A percentile compares a stretch with the other conserved stretches of the same genome.
Evolutionary conservation across 176 grass and related monocot genomes (phyloP).

Genomic region (Lolium perenne): DNA sequence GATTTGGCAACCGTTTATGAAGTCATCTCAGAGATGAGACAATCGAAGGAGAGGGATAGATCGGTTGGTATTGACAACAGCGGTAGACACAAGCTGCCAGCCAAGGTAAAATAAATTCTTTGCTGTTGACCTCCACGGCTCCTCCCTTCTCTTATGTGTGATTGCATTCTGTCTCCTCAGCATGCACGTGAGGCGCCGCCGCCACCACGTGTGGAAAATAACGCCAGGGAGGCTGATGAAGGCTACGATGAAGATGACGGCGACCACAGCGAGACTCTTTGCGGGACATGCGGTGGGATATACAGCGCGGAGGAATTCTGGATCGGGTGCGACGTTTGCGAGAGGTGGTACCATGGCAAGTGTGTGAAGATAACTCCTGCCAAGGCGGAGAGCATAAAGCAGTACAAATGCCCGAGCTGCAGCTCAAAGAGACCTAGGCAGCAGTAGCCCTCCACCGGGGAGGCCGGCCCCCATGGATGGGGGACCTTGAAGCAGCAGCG

Average conservation of each 20-base stretch:
- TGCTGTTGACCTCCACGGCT: not conserved
- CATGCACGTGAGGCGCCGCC: slow-evolving; percentile 57
- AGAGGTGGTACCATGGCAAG: slow-evolving; percentile 96
- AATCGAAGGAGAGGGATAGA: slow-evolving; percentile 70
- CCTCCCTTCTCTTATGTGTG: not conserved
- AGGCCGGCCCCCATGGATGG: slow-evolving; percentile 9
- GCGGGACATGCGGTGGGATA: slow-evolving; percentile 80
- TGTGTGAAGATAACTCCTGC: slow-evolving; percentile 96
- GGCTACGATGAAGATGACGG: slow-evolving; percentile 82
- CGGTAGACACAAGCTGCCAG: slow-evolving; percentile 71
- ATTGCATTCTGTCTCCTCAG: slow-evolving; percentile 41
- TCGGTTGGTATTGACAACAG: slow-evolving; percentile 62
- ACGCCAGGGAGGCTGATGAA: slow-evolving; percentile 61
- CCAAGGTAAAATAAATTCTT: slow-evolving; percentile 58
- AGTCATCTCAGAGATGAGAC: slow-evolving; percentile 64
- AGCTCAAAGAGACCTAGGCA: slow-evolving; percentile 80
- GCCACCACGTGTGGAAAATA: slow-evolving; percentile 50
- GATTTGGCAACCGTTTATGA: slow-evolving; percentile 91
- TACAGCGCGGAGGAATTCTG: slow-evolving; percentile 91
- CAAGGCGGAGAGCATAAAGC: slow-evolving; percentile 97
- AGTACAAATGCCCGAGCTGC: slow-evolving; percentile 98
- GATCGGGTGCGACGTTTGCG: slow-evolving; percentile 92
- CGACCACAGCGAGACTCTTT: slow-evolving; percentile 91
- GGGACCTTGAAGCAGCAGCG: slow-evolving; percentile 35
- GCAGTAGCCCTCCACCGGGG: slow-evolving; percentile 29